Conservation (phyloP, 352 stramenopile species). For the Peronosclerospora sorghi region DNA sequence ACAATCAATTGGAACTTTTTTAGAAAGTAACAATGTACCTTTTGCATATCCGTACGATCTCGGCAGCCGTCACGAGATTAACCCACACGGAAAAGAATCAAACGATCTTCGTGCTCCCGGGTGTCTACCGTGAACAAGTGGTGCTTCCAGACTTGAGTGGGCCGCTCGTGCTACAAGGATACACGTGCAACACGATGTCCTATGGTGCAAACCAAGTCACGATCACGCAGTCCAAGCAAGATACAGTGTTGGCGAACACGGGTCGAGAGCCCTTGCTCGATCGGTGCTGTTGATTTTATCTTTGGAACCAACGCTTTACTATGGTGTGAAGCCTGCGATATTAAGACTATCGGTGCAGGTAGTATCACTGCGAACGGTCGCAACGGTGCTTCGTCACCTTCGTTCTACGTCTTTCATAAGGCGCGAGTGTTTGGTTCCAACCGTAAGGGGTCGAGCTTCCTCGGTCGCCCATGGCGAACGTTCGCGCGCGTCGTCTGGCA, state of each 20-base stretch:
- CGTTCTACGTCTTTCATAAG: constrained; percentile 9
- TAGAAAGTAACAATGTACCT: too few species aligned
- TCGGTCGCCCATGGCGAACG: constrained; percentile 2
- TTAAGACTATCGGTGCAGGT: too few species aligned
- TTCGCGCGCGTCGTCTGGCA: background rate
- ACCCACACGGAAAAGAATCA: too few species aligned
- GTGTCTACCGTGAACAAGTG: constrained; percentile 5
- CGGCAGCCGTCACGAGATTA: too few species aligned
- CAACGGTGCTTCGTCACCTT: background rate
- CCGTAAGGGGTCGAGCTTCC: background rate
- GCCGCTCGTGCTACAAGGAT: too few species aligned
- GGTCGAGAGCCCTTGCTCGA: constrained; percentile 4
- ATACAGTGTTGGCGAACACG: constrained; percentile 8
- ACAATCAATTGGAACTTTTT: too few species aligned
- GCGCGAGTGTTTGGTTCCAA: constrained; percentile 3
- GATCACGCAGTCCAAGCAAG: constrained; percentile 10
- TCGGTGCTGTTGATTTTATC: constrained; percentile 7
- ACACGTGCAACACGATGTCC: constrained; percentile 9
- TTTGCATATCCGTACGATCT: background rate
- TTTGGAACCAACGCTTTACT: constrained; percentile 3
- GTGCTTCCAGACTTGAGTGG: constrained; percentile 1
- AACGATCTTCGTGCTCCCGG: constrained; percentile 9
- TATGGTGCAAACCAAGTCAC: constrained; percentile 7
- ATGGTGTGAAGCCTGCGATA: constrained; percentile 7
- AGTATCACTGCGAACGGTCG: constrained; percentile 10